Percentiles rank a stretch among this genome's conserved stretches.
phyloP scores from a whole-genome alignment of 208 protist species.

The Acanthamoeba healyi region DNA sequence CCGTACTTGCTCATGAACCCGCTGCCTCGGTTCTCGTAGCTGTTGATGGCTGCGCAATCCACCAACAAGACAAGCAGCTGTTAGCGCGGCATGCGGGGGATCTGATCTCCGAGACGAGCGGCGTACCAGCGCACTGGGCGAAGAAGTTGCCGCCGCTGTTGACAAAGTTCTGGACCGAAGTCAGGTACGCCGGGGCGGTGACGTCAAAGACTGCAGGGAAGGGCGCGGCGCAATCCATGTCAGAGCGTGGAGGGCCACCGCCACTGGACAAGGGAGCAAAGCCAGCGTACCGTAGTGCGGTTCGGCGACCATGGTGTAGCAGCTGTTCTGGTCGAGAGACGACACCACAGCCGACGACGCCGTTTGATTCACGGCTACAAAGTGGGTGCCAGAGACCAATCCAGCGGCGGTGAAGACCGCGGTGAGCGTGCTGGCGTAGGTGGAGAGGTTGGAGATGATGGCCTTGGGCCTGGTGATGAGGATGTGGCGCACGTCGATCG shows the following conservation, averaged over 20 bases:
- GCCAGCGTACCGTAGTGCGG: background rate
- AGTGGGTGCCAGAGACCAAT: background rate
- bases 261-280: background rate
- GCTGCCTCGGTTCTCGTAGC: slow-evolving; percentile 39
- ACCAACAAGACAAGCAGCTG: background rate
- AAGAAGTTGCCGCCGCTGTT: slow-evolving; percentile 42
- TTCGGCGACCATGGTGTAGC: slow-evolving; percentile 26
- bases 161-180: slow-evolving; percentile 4
- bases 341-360: background rate
- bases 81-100: no score
- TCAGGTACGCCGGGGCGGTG: background rate
- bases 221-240: background rate
- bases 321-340: background rate
- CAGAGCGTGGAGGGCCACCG: background rate
- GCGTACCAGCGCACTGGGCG: slow-evolving; percentile 1
- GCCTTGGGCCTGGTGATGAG: background rate
- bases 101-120: background rate
- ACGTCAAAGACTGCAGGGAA: background rate
- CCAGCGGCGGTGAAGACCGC: background rate
- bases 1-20: slow-evolving; percentile 47
- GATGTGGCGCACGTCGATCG: slow-evolving; percentile 2
- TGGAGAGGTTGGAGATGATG: slow-evolving; percentile 24
- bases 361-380: background rate
- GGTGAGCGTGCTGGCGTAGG: background rate
- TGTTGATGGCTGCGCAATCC: background rate